Conservation (phyloP, 192 early-diverging fungal genomes). For the Umbelopsis isabellina region DNA sequence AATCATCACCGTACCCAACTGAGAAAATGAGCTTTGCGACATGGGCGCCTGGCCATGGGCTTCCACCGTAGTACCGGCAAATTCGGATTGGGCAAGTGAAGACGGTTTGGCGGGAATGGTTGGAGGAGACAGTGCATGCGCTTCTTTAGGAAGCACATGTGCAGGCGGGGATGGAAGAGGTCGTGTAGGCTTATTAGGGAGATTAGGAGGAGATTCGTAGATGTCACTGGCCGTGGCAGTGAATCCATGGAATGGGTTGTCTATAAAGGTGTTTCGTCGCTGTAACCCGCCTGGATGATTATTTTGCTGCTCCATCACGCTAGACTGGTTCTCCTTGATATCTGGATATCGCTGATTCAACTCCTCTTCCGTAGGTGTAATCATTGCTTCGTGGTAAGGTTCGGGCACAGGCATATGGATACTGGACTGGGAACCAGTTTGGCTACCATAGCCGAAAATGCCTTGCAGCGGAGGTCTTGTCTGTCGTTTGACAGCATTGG, state of each 20-base stretch:
- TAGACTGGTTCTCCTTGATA: slow-evolving; percentile 21
- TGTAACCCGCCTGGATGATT: slow-evolving; percentile 1
- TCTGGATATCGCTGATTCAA: slow-evolving; percentile 24
- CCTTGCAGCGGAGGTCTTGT: slow-evolving; percentile 22
- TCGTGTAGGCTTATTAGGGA: slow-evolving; percentile 45
- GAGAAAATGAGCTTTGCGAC: slow-evolving; percentile 40
- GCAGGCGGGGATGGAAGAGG: slow-evolving; percentile 40
- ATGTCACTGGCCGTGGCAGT: slow-evolving; percentile 37
- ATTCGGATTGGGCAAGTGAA: background rate
- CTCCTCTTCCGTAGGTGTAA: background rate
- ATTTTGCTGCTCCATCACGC: background rate
- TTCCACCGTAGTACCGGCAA: background rate
- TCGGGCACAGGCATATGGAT: slow-evolving; percentile 23
- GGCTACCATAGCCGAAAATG: slow-evolving; percentile 9
- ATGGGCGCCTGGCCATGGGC: slow-evolving; percentile 23
- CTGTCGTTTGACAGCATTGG: background rate
- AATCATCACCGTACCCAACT: slow-evolving; percentile 51
- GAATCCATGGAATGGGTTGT: slow-evolving; percentile 58
- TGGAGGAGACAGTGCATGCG: background rate
- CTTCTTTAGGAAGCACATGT: background rate
- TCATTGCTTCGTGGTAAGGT: background rate
- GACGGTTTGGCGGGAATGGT: background rate
- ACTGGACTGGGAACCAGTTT: background rate
- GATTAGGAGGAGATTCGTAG: slow-evolving; percentile 29
- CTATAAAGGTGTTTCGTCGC: slow-evolving; percentile 59